A percentile compares a stretch with the other conserved stretches of the same genome.
Conservation (phyloP, 108 stramenopile genomes). For the Schizochytrium sp. region DNA sequence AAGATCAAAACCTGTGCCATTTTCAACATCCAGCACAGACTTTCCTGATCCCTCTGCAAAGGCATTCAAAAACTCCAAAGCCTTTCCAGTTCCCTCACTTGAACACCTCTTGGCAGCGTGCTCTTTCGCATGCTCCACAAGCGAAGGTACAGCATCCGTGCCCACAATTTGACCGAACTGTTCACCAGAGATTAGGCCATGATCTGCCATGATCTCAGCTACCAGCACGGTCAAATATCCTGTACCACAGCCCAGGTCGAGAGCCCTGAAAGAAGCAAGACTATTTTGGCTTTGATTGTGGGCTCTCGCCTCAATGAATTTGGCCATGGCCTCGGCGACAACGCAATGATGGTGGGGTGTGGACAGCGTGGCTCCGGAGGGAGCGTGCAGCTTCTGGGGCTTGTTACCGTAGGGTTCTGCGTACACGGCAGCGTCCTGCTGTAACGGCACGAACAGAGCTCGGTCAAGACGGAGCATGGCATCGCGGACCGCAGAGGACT, state of each 20-base stretch:
- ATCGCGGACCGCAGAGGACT: neutral
- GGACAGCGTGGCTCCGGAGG: slow-evolving; percentile 11
- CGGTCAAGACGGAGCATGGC: slow-evolving; percentile 16
- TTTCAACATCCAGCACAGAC: neutral
- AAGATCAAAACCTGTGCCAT: neutral
- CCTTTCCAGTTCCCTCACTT: neutral
- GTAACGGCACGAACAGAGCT: slow-evolving; percentile 43
- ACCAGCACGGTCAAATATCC: slow-evolving; percentile 23
- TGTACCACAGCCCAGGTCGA: slow-evolving; percentile 30
- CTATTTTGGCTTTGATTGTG: too few relatives aligned
- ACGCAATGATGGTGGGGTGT: slow-evolving; percentile 56
- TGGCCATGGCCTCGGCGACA: slow-evolving; percentile 3
- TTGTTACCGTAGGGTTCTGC: slow-evolving; percentile 45
- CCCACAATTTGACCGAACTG: neutral
- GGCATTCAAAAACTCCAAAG: slow-evolving; percentile 25
- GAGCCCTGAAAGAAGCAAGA: too few relatives aligned
- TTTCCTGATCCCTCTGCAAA: neutral
- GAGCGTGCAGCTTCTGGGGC: slow-evolving; percentile 8
- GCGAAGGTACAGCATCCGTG: slow-evolving; percentile 48
- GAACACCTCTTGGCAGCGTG: neutral
- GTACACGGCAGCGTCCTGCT: slow-evolving; percentile 58
- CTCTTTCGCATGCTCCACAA: neutral
- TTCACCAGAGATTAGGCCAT: neutral
- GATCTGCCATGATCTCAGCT: slow-evolving; percentile 4
- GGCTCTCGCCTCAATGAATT: neutral